Evolutionary conservation across 1,284 basidiomycete species (phyloP).

Genomic region (Sutorius eximius): DNA sequence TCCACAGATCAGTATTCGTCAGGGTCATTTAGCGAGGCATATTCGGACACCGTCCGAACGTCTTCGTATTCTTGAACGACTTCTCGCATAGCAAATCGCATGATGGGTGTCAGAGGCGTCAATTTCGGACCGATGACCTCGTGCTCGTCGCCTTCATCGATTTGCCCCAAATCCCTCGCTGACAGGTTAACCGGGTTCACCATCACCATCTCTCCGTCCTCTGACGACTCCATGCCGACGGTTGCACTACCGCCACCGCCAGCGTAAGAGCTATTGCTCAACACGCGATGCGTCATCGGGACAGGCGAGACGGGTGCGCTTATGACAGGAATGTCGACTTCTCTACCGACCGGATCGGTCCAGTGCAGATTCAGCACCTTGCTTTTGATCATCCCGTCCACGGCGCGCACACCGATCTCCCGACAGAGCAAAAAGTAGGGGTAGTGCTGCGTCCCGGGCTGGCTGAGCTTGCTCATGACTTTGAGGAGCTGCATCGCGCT

Average conservation of each 20-base stretch:
- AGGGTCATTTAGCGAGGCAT: slow-evolving; percentile 67
- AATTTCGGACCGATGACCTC: slow-evolving; percentile 70
- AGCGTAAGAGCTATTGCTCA: slow-evolving; percentile 31
- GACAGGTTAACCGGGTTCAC: slow-evolving; percentile 37
- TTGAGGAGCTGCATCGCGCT: slow-evolving; percentile 71
- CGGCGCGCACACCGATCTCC: slow-evolving; percentile 72
- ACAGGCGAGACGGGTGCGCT: slow-evolving; percentile 27
- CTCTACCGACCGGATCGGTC: slow-evolving; percentile 64
- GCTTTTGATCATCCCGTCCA: slow-evolving; percentile 79
- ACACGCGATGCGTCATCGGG: slow-evolving; percentile 29
- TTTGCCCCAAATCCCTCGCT: slow-evolving; percentile 38
- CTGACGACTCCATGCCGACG: slow-evolving; percentile 37
- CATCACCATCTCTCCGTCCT: slow-evolving; percentile 50
- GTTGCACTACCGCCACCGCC: slow-evolving; percentile 38
- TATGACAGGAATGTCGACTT: slow-evolving; percentile 24
- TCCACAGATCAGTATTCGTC: slow-evolving; percentile 57
- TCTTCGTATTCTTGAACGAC: slow-evolving; percentile 79
- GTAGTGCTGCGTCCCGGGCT: slow-evolving; percentile 57
- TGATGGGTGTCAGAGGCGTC: slow-evolving; percentile 72
- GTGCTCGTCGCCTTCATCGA: slow-evolving; percentile 36
- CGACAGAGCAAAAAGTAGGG: slow-evolving; percentile 77
- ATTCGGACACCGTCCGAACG: slow-evolving; percentile 68
- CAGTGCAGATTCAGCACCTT: slow-evolving; percentile 73
- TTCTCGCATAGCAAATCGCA: slow-evolving; percentile 76
- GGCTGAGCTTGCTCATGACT: slow-evolving; percentile 70